Evolutionary conservation across 139 green algal genomes (phyloP).

Genomic region (Micractinium sp.): DNA sequence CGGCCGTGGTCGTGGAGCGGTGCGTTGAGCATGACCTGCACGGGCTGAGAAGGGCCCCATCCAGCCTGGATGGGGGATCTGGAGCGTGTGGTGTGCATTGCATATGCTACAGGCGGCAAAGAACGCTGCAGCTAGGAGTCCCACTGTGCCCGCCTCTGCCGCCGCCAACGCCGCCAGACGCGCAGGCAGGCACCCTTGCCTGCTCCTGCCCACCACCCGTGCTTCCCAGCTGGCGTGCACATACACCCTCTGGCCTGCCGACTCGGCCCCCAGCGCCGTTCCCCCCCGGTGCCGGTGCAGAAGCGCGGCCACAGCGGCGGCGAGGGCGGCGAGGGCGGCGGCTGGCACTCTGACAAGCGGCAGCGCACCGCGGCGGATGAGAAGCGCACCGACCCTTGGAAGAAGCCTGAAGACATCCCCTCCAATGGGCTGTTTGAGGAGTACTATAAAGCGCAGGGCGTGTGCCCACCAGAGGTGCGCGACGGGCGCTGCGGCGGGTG

Average conservation of each 20-base stretch:
- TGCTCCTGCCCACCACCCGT: neutral
- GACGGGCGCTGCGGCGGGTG: neutral
- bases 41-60: neutral
- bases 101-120: neutral
- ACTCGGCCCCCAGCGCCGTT: neutral
- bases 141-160: neutral
- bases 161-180: neutral
- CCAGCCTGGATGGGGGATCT: neutral
- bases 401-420: neutral
- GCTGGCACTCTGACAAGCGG: conserved; percentile 32
- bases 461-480: conserved; percentile 42
- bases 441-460: conserved; percentile 73
- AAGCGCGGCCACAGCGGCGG: neutral
- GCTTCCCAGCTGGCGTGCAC: neutral
- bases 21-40: neutral
- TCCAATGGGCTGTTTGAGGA: conserved; percentile 67
- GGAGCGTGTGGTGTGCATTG: neutral
- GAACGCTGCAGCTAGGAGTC: neutral
- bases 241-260: neutral
- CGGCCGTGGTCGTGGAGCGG: neutral
- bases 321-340: neutral
- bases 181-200: no score
- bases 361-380: conserved; percentile 21
- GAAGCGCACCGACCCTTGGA: conserved; percentile 12
- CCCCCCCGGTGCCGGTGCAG: neutral